Base-by-base conservation (phyloP, 257 asterid species). In the Avicennia marina region DNA sequence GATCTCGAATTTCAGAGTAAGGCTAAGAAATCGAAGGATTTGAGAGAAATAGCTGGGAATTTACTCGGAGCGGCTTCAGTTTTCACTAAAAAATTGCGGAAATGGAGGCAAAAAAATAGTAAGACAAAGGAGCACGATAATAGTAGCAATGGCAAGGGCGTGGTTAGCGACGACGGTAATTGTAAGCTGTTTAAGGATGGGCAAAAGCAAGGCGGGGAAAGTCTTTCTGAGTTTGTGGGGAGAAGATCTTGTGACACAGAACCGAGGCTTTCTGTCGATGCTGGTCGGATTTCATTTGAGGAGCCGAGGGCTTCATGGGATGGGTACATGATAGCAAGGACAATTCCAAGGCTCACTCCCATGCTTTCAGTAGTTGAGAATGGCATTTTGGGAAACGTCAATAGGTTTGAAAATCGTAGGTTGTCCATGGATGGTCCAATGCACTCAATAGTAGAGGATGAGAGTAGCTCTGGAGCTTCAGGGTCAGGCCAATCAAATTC, bases 251-350 rank as follows among this genome's bases (percentile, higher is more conserved):
- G 95, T 16, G 95, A 87, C 45, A 66, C 63, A 2, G 95, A 81
- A 13, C 84, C 90, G 0, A 70, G 88, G 61, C 66, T 80, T 67
- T 84, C 90, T 1, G 80, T 78, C 13, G 98, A 89, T 64, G 86
- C 66, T 5, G 79, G 87, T 10, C 68, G 77, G 65, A 72, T 80
- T 48, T 78, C 94, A 29, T 67, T 85, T 41, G 96, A 91, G 66
- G 94, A 91, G 78, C 95, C 95, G 0, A 75, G 98, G 62, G 95
- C 96, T 62, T 91, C 98, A 11, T 91, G 96, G 96, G 98, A 91
- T 78, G 98, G 98, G 7, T 91, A 88, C 65, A 71, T 85, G 93
- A 81, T 88, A 8, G 95, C 96, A 6, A 84, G 90, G 71, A 76
- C 94, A 25, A 91, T 85, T 56, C 96, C 98, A 0, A 78, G 91